A percentile compares a stretch with the other conserved stretches of the same genome.
Conservation (phyloP, 305 asterid species). For the Withania somnifera region DNA sequence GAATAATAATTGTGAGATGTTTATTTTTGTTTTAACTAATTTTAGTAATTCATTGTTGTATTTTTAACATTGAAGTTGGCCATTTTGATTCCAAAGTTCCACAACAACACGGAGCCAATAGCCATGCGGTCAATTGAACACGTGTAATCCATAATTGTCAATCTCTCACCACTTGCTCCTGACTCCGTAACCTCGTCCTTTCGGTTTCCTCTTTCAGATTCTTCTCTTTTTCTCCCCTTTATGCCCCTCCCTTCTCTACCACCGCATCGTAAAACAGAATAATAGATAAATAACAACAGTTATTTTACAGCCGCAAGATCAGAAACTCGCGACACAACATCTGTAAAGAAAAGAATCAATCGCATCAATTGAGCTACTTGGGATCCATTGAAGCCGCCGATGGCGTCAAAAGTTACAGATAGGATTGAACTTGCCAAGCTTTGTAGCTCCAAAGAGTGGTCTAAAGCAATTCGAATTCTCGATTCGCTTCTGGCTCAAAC, state of each 20-base stretch:
- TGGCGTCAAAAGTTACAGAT: slow-evolving; percentile 57
- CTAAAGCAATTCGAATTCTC: slow-evolving; percentile 91
- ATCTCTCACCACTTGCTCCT: background rate
- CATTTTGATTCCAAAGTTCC: too few species aligned
- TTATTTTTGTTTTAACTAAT: too few species aligned
- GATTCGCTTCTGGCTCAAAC: slow-evolving; percentile 67
- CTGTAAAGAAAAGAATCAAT: background rate
- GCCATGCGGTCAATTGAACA: background rate
- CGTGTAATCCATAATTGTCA: background rate
- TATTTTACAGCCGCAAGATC: background rate
- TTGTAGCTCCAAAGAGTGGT: slow-evolving; percentile 90
- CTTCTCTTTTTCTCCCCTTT: background rate
- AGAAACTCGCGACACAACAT: background rate
- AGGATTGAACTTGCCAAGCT: slow-evolving; percentile 81
- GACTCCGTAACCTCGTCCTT: background rate
- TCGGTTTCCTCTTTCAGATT: background rate
- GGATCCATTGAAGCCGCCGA: slow-evolving; percentile 30
- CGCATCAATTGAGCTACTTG: slow-evolving; percentile 3
- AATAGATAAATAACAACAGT: background rate
- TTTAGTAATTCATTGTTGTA: too few species aligned
- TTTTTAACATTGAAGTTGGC: too few species aligned
- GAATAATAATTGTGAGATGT: too few species aligned
- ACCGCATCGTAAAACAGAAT: background rate
- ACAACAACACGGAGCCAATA: too few species aligned
- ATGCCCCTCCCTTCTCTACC: background rate